Percentiles rank a stretch among this genome's conserved stretches.
Conservation (phyloP, 208 protist genomes). For the Wallacemonas sp. region DNA sequence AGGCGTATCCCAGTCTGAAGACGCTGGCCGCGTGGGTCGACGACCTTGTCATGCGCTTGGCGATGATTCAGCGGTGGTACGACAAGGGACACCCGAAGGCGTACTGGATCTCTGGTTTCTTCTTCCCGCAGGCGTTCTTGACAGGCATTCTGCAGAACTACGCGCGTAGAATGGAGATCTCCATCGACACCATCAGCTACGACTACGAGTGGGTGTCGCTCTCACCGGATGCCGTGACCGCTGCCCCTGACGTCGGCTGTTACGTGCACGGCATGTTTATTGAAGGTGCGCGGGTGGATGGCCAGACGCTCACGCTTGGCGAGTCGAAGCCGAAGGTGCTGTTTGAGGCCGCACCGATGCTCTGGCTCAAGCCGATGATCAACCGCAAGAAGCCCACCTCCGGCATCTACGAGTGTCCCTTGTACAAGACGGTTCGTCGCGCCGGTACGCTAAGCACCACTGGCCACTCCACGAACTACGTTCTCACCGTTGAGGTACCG, state of each 20-base stretch:
- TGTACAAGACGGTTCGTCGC: conserved; percentile 97
- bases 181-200: conserved; percentile 95
- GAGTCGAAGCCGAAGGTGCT: conserved; percentile 94
- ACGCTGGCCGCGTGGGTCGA: conserved; percentile 94
- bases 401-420: conserved; percentile 73
- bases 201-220: conserved; percentile 80
- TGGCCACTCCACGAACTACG: conserved; percentile 98
- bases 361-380: conserved; percentile 92
- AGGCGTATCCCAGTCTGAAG: conserved; percentile 95
- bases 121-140: conserved; percentile 96
- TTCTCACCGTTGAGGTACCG: conserved; percentile 95
- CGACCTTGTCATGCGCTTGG: conserved; percentile 88
- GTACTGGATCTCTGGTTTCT: conserved; percentile 97
- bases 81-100: conserved; percentile 87
- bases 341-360: conserved; percentile 89
- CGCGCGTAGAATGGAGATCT: conserved; percentile 90
- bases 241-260: conserved; percentile 74
- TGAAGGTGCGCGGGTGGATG: conserved; percentile 90
- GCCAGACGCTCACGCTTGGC: conserved; percentile 47
- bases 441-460: conserved; percentile 96
- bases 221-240: conserved; percentile 41
- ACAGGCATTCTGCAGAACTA: conserved; percentile 95
- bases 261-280: conserved; percentile 96
- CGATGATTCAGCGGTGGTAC: conserved; percentile 95
- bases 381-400: conserved; percentile 60